Evolutionary conservation across 2,329 filamentous ascomycete species (phyloP).

Genomic region (Hyphodiscus sp.): DNA sequence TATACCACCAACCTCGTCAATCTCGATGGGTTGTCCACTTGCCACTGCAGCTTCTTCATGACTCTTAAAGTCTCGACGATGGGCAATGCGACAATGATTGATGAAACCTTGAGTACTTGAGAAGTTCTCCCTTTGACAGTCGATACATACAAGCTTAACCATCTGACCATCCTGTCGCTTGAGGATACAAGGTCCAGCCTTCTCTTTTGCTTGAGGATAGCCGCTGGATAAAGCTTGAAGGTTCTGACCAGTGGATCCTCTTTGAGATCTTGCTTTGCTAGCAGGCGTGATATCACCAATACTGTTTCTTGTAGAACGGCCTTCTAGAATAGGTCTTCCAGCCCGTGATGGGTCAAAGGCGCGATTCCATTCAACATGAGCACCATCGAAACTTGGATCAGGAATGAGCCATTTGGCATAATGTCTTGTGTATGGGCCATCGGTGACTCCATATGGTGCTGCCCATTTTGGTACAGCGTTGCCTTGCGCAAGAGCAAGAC

Average conservation of each 20-base stretch:
- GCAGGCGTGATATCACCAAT: constrained; percentile 44
- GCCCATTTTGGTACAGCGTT: constrained; percentile 68
- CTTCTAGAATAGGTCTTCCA: constrained; percentile 50
- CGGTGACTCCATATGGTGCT: constrained; percentile 81
- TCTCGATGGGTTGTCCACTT: constrained; percentile 76
- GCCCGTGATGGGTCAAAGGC: constrained; percentile 22
- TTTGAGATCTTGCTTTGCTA: constrained; percentile 49
- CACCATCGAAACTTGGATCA: constrained; percentile 77
- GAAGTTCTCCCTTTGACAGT: constrained; percentile 86
- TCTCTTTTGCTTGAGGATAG: constrained; percentile 70
- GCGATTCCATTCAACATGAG: constrained; percentile 37
- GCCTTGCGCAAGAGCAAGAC: constrained; percentile 59
- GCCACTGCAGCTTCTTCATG: constrained; percentile 89
- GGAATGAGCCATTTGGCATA: constrained; percentile 94
- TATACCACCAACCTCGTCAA: constrained; percentile 49
- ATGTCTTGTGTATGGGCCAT: constrained; percentile 90
- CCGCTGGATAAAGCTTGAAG: constrained; percentile 64
- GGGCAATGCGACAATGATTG: constrained; percentile 96
- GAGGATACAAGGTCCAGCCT: constrained; percentile 74
- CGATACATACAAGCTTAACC: constrained; percentile 84
- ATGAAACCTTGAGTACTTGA: constrained; percentile 98
- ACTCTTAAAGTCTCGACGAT: constrained; percentile 88
- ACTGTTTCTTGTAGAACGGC: constrained; percentile 73
- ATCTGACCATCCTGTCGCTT: constrained; percentile 79
- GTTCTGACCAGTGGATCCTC: constrained; percentile 54